Conservation (phyloP, 106 monocot species). For the Dioscorea alata region DNA sequence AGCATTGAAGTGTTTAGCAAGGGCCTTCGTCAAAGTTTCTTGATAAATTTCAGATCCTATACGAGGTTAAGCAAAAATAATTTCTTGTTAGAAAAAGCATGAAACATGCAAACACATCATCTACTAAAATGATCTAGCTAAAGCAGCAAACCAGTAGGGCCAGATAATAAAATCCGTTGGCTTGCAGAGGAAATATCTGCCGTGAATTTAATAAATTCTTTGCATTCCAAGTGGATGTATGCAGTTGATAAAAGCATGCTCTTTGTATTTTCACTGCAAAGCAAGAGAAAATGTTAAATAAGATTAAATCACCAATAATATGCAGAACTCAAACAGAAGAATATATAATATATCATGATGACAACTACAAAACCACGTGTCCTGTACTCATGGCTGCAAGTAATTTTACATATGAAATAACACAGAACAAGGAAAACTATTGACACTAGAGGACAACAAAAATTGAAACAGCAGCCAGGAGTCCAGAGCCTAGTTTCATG, state of each 20-base stretch:
- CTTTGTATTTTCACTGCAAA: conserved; percentile 76
- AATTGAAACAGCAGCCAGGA: too few relatives aligned
- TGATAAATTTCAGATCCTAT: conserved; percentile 98
- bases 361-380: too few relatives aligned
- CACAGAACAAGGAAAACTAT: too few relatives aligned
- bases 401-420: too few relatives aligned
- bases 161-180: conserved; percentile 74
- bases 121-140: conserved; percentile 2
- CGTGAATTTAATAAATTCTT: conserved; percentile 72
- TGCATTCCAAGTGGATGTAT: conserved; percentile 81
- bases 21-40: conserved; percentile 73
- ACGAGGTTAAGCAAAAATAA: conserved; percentile 9
- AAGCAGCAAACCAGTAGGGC: conserved; percentile 58
- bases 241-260: conserved; percentile 69
- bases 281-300: background rate
- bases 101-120: conserved; percentile 8
- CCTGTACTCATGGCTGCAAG: too few relatives aligned
- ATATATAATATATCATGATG: background rate
- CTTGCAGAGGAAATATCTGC: conserved; percentile 66
- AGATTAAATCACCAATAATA: too few relatives aligned
- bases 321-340: background rate
- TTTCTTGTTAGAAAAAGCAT: background rate
- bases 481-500: too few relatives aligned
- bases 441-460: too few relatives aligned
- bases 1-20: conserved; percentile 70